Conservation (phyloP, 495 filamentous ascomycete species). For the Astrothelium macrocarpum region DNA sequence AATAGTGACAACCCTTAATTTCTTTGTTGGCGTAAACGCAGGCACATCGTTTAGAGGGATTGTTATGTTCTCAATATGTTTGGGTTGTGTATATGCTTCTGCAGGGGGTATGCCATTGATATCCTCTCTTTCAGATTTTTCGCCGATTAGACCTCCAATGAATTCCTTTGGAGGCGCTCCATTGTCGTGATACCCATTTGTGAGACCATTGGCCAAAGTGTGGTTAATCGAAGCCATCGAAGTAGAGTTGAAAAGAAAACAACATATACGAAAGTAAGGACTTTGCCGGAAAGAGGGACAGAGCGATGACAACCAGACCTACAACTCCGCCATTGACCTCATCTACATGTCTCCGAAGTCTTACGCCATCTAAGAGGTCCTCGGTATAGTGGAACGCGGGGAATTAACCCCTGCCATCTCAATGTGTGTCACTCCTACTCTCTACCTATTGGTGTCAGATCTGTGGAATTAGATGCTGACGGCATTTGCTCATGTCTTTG, state of each 20-base stretch:
- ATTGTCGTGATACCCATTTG: neutral
- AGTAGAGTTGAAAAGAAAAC: neutral
- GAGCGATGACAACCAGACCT: neutral
- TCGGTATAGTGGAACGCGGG: neutral
- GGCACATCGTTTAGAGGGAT: slow-evolving; percentile 9
- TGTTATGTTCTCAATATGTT: neutral
- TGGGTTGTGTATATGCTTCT: neutral
- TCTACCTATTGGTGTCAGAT: neutral
- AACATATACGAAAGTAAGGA: neutral
- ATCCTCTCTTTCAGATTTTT: neutral
- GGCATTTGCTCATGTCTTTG: too few relatives aligned
- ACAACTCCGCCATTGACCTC: neutral
- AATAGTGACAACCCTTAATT: slow-evolving; percentile 25
- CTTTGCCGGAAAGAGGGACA: neutral
- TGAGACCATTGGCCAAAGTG: neutral
- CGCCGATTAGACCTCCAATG: neutral
- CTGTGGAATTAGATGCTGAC: neutral
- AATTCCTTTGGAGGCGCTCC: neutral
- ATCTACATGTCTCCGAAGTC: neutral
- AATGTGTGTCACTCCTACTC: too few relatives aligned
- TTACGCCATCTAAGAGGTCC: neutral
- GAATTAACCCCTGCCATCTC: neutral
- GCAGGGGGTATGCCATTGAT: neutral
- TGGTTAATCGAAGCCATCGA: neutral
- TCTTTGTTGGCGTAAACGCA: slow-evolving; percentile 22